Percentiles rank a stretch among this genome's conserved stretches.
Evolutionary conservation across 345 rosid species (phyloP).

Genomic region (Abelmoschus esculentus): DNA sequence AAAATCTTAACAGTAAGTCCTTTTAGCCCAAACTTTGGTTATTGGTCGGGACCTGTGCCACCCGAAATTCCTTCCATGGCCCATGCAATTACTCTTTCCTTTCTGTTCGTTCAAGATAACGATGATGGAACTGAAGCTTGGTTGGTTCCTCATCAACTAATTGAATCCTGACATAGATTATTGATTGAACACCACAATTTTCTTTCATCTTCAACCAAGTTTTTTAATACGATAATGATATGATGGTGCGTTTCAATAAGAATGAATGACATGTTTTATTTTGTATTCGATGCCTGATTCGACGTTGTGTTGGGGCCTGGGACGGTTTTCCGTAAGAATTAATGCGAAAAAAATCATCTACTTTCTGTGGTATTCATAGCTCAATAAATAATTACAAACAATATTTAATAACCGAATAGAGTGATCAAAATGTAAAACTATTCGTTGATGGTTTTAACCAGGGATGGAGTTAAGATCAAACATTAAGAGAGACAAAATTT

Average conservation of each 20-base stretch:
- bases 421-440: neutral
- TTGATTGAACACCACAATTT: neutral
- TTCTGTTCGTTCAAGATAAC: neutral
- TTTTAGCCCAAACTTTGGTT: no score
- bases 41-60: no score
- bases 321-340: neutral
- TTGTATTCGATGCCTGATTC: no score
- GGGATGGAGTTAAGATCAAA: no score
- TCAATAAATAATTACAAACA: neutral
- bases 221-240: neutral
- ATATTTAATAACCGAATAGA: neutral
- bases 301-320: neutral
- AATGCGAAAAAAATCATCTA: neutral
- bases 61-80: no score
- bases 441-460: neutral
- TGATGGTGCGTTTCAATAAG: neutral
- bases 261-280: neutral
- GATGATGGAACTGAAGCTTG: neutral
- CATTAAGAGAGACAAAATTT: no score
- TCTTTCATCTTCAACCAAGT: neutral
- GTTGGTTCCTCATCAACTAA: neutral
- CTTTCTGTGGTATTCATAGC: neutral
- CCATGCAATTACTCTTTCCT: neutral
- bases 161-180: neutral
- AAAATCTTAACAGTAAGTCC: neutral